These are phyloP conservation scores for Calendula officinalis DNA, from an alignment of 129 eudicot genomes.

Conservation along the genomic window DNA sequence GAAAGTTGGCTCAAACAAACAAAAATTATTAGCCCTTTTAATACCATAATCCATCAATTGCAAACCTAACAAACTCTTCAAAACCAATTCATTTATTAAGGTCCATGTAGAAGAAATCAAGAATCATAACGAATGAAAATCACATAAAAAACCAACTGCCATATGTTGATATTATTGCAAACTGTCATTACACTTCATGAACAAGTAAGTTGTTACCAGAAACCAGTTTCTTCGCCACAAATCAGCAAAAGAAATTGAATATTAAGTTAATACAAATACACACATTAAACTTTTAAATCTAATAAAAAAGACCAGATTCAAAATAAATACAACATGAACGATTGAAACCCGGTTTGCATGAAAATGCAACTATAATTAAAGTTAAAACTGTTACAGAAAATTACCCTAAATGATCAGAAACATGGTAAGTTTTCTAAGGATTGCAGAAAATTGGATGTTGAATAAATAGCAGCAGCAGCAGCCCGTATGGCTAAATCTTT, in stretches of 20 bases:
- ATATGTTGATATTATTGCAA: slow-evolving; percentile 2
- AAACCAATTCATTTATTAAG: no score
- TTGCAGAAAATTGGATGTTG: slow-evolving; percentile 69
- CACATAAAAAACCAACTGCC: neutral
- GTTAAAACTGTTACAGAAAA: slow-evolving; percentile 22
- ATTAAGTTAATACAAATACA: neutral
- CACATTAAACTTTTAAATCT: slow-evolving; percentile 3
- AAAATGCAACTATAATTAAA: slow-evolving; percentile 14
- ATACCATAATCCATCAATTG: no score
- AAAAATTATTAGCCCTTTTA: no score
- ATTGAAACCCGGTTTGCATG: slow-evolving; percentile 6
- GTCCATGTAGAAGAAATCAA: neutral
- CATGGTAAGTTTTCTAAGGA: slow-evolving; percentile 56
- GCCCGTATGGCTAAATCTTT: slow-evolving; percentile 59
- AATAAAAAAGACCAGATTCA: slow-evolving; percentile 7
- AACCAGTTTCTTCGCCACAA: slow-evolving; percentile 22
- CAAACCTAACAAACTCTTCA: no score
- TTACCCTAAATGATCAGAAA: slow-evolving; percentile 36
- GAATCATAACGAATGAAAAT: neutral
- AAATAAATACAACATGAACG: slow-evolving; percentile 10
- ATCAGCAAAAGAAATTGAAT: slow-evolving; percentile 11
- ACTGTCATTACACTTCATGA: slow-evolving; percentile 16
- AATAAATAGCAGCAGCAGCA: slow-evolving; percentile 89
- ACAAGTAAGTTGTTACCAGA: slow-evolving; percentile 25
- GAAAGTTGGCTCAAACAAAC: no score